These are phyloP conservation scores for Colletotrichum navitas DNA, from an alignment of 2,329 filamentous ascomycete genomes.

Conservation along the genomic window DNA sequence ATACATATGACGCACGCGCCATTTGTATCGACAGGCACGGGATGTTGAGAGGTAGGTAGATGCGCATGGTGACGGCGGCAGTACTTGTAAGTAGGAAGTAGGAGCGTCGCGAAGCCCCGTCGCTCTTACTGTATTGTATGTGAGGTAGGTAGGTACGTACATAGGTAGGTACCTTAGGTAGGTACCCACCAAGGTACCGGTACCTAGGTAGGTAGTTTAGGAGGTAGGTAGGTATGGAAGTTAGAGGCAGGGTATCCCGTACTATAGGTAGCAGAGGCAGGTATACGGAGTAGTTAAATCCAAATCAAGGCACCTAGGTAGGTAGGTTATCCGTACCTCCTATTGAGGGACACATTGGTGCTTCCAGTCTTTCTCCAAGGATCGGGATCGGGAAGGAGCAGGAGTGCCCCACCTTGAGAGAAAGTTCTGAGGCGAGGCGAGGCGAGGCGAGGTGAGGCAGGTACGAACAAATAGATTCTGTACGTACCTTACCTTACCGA, in stretches of 20 bases:
- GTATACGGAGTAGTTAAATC: background rate
- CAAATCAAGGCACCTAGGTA: no score
- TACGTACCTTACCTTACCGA: no score
- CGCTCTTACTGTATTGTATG: no score
- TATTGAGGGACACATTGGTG: background rate
- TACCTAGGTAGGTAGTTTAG: background rate
- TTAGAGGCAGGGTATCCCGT: background rate
- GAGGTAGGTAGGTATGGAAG: no score
- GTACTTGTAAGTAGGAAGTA: no score
- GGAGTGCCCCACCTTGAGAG: background rate
- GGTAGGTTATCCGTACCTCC: no score
- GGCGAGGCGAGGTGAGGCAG: background rate
- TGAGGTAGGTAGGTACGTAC: no score
- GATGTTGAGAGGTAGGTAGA: background rate
- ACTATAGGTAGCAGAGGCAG: background rate
- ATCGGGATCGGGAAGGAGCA: background rate
- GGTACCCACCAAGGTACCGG: background rate
- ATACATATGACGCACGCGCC: background rate
- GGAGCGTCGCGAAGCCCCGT: no score
- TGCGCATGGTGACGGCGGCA: no score
- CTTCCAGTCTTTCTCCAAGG: background rate
- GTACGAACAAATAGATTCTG: background rate
- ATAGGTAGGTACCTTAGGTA: no score
- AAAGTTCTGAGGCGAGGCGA: background rate
- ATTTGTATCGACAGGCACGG: background rate